A percentile compares a stretch with the other conserved stretches of the same genome.
Conservation (phyloP, 805 yeast species). For the Lachancea cidri region DNA sequence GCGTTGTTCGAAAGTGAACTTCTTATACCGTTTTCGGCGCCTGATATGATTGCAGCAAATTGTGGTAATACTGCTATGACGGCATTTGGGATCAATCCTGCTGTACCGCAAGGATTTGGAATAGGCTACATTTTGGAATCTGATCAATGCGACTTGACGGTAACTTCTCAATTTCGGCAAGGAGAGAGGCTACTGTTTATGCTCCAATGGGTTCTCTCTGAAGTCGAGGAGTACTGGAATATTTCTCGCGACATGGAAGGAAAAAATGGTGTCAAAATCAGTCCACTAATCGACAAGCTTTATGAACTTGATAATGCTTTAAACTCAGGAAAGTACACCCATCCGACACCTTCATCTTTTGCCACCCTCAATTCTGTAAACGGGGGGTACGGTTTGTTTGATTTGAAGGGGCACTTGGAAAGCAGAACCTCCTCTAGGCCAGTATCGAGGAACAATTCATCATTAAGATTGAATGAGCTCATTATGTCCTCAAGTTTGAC, state of each 20-base stretch:
- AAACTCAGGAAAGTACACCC: slow-evolving; percentile 8
- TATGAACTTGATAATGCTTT: slow-evolving; percentile 35
- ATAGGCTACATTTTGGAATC: slow-evolving; percentile 83
- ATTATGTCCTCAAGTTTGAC: slow-evolving; percentile 5
- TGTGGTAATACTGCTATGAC: slow-evolving; percentile 90
- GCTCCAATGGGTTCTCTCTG: slow-evolving; percentile 60
- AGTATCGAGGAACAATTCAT: slow-evolving; percentile 16
- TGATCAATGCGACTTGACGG: slow-evolving; percentile 74
- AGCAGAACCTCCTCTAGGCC: slow-evolving; percentile 23
- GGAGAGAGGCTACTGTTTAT: slow-evolving; percentile 75
- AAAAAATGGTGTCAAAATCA: slow-evolving; percentile 22
- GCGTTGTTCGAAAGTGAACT: slow-evolving; percentile 41
- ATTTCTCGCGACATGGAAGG: slow-evolving; percentile 9
- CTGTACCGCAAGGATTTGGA: slow-evolving; percentile 85
- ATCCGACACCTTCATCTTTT: neutral
- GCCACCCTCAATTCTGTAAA: slow-evolving; percentile 5
- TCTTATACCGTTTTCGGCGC: slow-evolving; percentile 35
- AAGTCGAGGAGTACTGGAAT: slow-evolving; percentile 46
- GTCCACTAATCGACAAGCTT: slow-evolving; percentile 27
- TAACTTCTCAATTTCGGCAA: slow-evolving; percentile 83
- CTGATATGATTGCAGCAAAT: slow-evolving; percentile 54
- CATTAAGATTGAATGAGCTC: slow-evolving; percentile 16
- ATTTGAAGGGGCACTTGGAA: slow-evolving; percentile 23
- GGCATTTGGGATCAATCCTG: slow-evolving; percentile 87
- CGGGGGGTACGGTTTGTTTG: slow-evolving; percentile 24